Evolutionary conservation across 345 rosid genomes (phyloP).

Genomic region (Rhodomyrtus tomentosa): DNA sequence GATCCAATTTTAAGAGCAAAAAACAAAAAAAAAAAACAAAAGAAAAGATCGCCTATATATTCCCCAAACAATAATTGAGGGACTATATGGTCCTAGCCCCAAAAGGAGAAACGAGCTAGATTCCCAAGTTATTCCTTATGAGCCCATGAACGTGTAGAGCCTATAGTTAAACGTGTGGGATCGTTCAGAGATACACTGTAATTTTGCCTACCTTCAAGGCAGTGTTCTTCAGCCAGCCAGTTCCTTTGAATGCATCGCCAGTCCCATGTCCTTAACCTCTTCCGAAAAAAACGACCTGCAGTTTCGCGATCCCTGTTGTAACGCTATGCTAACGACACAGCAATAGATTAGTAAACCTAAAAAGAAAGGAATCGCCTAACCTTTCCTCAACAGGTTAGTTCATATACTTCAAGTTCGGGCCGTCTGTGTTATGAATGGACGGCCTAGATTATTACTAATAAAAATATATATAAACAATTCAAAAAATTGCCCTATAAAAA

Average conservation of each 20-base stretch:
- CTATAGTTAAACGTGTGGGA: not conserved
- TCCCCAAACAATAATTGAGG: too few species aligned
- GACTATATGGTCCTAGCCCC: too few species aligned
- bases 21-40: too few species aligned
- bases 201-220: not conserved
- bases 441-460: too few species aligned
- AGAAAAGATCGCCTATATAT: too few species aligned
- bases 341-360: not conserved
- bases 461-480: too few species aligned
- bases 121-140: not conserved
- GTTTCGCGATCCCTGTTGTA: not conserved
- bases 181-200: not conserved
- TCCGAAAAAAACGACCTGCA: not conserved
- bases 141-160: not conserved
- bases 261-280: not conserved
- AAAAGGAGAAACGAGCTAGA: not conserved
- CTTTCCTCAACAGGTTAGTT: too few species aligned
- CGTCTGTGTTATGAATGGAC: too few species aligned
- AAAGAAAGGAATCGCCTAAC: too few species aligned
- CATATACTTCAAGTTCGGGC: too few species aligned
- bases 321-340: not conserved
- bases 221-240: not conserved
- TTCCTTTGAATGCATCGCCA: not conserved
- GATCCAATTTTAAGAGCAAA: too few species aligned
- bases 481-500: too few species aligned